A percentile compares a stretch with the other conserved stretches of the same genome.
Conservation (phyloP, 495 filamentous ascomycete genomes). For the Penicillium cosmopolitanum region DNA sequence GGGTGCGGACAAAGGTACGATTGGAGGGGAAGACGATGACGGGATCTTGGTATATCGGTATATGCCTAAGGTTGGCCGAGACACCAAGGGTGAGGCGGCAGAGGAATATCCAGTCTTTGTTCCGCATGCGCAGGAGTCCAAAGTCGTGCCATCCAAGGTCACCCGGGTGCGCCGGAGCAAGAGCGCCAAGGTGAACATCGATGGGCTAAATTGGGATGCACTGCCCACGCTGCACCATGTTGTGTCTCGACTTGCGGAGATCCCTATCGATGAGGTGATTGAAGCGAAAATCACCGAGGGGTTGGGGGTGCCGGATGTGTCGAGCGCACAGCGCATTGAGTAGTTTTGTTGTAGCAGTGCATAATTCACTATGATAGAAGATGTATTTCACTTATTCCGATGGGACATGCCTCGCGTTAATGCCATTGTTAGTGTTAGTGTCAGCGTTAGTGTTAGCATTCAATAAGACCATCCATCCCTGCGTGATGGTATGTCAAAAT, state of each 20-base stretch:
- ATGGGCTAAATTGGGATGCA: conserved; percentile 47
- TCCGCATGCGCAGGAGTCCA: conserved; percentile 40
- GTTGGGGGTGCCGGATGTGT: conserved; percentile 51
- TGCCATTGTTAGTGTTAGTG: background rate
- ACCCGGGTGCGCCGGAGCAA: conserved; percentile 37
- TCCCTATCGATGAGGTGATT: conserved; percentile 57
- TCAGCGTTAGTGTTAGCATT: background rate
- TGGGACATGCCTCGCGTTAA: background rate
- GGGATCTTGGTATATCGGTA: conserved; percentile 50
- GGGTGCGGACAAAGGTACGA: conserved; percentile 28
- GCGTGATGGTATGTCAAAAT: background rate
- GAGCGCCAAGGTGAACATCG: conserved; percentile 48
- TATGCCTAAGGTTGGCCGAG: conserved; percentile 49
- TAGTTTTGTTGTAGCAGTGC: conserved; percentile 11
- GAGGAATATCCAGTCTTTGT: conserved; percentile 51
- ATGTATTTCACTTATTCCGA: background rate
- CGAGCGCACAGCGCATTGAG: conserved; percentile 45
- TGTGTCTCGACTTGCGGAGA: conserved; percentile 49
- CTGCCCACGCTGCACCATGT: conserved; percentile 62
- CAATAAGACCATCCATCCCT: background rate
- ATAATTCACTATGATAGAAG: background rate
- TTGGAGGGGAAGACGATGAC: conserved; percentile 37
- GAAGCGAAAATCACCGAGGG: conserved; percentile 55
- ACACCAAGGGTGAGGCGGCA: conserved; percentile 44
- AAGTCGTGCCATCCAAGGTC: conserved; percentile 37